Conservation (phyloP, 2,329 filamentous ascomycete genomes). For the Hortaea sp. region DNA sequence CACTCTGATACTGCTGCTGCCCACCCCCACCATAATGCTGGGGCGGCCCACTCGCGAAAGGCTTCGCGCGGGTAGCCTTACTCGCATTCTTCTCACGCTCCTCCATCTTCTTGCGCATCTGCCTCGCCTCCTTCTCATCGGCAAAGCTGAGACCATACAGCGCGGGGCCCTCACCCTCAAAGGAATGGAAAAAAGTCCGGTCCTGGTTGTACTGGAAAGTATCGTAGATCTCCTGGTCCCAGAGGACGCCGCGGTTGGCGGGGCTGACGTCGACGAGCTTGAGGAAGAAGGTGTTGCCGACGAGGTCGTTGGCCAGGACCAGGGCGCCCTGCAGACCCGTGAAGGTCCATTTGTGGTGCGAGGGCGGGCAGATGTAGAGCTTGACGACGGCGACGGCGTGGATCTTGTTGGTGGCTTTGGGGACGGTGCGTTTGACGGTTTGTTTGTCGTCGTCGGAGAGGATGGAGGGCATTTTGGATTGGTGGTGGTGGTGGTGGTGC, state of each 20-base stretch:
- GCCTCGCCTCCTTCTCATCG: constrained; percentile 95
- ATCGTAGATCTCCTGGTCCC: constrained; percentile 97
- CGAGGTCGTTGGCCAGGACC: constrained; percentile 85
- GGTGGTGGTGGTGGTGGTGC: too few species aligned
- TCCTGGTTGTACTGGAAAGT: constrained; percentile 93
- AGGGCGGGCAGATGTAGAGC: constrained; percentile 86
- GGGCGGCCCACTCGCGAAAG: constrained; percentile 16
- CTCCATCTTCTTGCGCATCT: constrained; percentile 95
- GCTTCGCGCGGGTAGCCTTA: constrained; percentile 57
- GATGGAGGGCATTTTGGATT: constrained; percentile 34
- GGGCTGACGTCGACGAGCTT: constrained; percentile 96
- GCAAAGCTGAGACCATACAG: constrained; percentile 83
- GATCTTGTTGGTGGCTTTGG: constrained; percentile 94
- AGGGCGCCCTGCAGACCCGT: constrained; percentile 86
- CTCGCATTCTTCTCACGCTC: constrained; percentile 92
- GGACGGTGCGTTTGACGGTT: constrained; percentile 87
- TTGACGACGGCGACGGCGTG: constrained; percentile 87
- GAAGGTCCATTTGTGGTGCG: constrained; percentile 80
- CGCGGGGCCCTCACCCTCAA: constrained; percentile 79
- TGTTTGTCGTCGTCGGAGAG: constrained; percentile 91
- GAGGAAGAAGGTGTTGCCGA: constrained; percentile 93
- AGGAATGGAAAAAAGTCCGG: constrained; percentile 93
- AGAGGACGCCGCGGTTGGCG: constrained; percentile 73
- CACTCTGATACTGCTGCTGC: constrained; percentile 8
- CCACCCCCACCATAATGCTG: constrained; percentile 4